Conservation (phyloP, 2,329 filamentous ascomycete species). For the Aspergillus fischeri region DNA sequence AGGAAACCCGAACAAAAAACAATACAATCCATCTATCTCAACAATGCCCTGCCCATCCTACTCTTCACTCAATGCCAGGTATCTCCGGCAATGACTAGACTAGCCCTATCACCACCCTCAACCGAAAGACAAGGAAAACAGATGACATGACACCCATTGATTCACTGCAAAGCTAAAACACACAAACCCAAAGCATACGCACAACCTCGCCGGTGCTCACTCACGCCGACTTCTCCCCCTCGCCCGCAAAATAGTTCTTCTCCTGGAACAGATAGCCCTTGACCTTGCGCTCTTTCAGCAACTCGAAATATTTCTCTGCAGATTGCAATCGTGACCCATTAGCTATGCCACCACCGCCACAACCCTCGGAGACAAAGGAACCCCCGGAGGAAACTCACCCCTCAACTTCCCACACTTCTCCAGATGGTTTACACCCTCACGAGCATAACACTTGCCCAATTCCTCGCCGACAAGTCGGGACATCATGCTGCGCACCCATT, state of each 20-base stretch:
- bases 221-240: conserved; percentile 27
- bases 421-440: conserved; percentile 63
- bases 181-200: neutral
- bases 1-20: neutral
- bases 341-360: neutral
- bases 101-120: neutral
- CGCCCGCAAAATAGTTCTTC: conserved; percentile 53
- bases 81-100: too few species aligned
- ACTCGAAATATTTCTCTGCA: conserved; percentile 61
- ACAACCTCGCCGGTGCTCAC: neutral
- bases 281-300: conserved; percentile 59
- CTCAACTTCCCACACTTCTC: conserved; percentile 64
- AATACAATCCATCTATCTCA: neutral
- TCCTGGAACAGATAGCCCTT: conserved; percentile 62
- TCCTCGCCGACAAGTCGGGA: conserved; percentile 61
- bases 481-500: conserved; percentile 69
- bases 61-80: neutral
- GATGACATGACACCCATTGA: neutral
- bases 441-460: conserved; percentile 63
- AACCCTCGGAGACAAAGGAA: neutral
- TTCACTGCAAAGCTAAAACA: neutral
- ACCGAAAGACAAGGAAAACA: neutral
- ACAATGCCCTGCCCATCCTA: neutral
- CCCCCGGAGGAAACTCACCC: conserved; percentile 44
- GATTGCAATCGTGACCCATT: neutral